Percentiles rank a stretch among this genome's conserved stretches.
Evolutionary conservation across 495 filamentous ascomycete genomes (phyloP).

Genomic region (Hyaloscypha bicolor): DNA sequence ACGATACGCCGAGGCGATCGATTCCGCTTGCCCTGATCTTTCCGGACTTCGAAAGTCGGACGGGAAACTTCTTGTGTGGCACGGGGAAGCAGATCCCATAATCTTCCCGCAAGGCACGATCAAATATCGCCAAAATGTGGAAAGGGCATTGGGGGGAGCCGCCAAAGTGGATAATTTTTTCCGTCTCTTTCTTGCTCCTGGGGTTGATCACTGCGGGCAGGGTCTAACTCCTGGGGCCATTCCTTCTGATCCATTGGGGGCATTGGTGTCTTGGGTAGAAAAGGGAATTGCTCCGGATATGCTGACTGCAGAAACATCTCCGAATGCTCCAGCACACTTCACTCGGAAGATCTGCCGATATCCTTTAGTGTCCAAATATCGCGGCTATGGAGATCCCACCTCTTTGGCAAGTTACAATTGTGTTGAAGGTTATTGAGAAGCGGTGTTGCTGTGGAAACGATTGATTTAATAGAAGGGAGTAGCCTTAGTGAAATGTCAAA

Average conservation of each 20-base stretch:
- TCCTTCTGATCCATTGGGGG: constrained; percentile 34
- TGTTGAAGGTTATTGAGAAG: too few species aligned
- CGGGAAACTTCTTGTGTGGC: constrained; percentile 54
- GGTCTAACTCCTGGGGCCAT: constrained; percentile 29
- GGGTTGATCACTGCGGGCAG: constrained; percentile 37
- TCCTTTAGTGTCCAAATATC: too few species aligned
- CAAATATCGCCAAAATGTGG: background rate
- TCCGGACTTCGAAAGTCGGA: constrained; percentile 44
- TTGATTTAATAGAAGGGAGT: too few species aligned
- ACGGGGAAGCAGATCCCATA: constrained; percentile 40
- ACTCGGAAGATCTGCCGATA: too few species aligned
- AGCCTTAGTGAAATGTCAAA: too few species aligned
- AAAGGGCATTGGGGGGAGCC: background rate
- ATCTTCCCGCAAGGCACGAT: background rate
- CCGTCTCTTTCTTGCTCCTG: constrained; percentile 42
- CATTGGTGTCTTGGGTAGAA: constrained; percentile 47
- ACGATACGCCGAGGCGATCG: constrained; percentile 3
- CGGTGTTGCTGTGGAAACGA: too few species aligned
- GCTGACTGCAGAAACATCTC: constrained; percentile 7
- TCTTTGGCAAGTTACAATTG: too few species aligned
- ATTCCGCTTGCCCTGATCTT: constrained; percentile 38
- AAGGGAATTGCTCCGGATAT: constrained; percentile 39
- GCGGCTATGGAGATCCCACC: too few species aligned
- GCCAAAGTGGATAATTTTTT: constrained; percentile 33
- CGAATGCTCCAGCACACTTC: too few species aligned